Percentiles rank a stretch among this genome's conserved stretches.
Conservation (phyloP, 495 filamentous ascomycete genomes). For the Annulohypoxylon moriforme region DNA sequence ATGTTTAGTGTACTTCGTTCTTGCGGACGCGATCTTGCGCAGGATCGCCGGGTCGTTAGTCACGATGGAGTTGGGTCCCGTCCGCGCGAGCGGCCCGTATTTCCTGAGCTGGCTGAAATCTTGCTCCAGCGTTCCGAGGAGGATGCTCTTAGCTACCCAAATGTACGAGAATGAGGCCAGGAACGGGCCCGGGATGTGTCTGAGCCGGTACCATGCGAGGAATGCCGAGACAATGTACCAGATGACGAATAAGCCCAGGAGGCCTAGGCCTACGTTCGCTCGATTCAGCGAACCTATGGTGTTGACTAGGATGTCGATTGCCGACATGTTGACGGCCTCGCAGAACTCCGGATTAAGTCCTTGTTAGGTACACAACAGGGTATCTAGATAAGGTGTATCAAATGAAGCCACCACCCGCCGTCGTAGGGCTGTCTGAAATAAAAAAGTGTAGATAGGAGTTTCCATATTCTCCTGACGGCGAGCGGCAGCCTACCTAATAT, state of each 20-base stretch:
- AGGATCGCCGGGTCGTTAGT: slow-evolving; percentile 44
- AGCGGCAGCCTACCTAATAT: background rate
- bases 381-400: background rate
- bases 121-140: background rate
- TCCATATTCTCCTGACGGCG: background rate
- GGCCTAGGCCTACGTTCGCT: background rate
- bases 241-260: background rate
- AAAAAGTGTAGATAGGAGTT: background rate
- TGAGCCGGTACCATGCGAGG: slow-evolving; percentile 39
- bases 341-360: no score
- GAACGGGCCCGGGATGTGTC: slow-evolving; percentile 42
- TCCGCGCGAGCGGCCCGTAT: slow-evolving; percentile 33
- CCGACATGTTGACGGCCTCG: background rate
- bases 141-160: slow-evolving; percentile 31
- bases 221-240: slow-evolving; percentile 28
- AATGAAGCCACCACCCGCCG: background rate
- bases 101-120: slow-evolving; percentile 1
- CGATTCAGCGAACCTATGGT: background rate
- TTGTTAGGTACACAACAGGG: background rate
- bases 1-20: slow-evolving; percentile 20
- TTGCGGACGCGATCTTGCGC: slow-evolving; percentile 6
- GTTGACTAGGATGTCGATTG: background rate
- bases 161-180: slow-evolving; percentile 41
- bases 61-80: slow-evolving; percentile 47
- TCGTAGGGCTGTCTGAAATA: background rate